Conservation (phyloP, 768 basidiomycete genomes). For the Amanita polypyramis region DNA sequence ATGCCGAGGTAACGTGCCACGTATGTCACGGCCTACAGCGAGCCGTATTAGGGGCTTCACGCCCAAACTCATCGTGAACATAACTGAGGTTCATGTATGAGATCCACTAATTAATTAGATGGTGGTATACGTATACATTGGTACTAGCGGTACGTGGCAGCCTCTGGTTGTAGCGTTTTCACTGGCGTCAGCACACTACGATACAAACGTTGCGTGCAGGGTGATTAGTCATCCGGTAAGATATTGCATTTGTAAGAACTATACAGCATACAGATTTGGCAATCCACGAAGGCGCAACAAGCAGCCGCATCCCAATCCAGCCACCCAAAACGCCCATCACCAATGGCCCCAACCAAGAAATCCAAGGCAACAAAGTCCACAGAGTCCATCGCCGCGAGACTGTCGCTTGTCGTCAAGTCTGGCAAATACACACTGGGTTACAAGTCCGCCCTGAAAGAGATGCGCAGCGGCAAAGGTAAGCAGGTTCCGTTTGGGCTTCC, state of each 20-base stretch:
- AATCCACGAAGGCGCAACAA: constrained; percentile 10
- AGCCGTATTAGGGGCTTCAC: too few species aligned
- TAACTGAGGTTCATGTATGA: too few species aligned
- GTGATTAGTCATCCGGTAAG: too few species aligned
- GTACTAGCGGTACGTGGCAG: too few species aligned
- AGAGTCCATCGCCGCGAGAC: constrained; percentile 87
- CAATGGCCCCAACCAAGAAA: constrained; percentile 94
- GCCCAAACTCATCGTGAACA: too few species aligned
- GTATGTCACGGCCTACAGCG: too few species aligned
- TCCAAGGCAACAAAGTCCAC: constrained; percentile 88
- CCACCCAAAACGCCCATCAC: constrained; percentile 15
- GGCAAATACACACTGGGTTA: constrained; percentile 96
- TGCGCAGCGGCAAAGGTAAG: constrained; percentile 97
- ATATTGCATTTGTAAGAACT: constrained; percentile 17
- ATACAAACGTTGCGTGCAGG: too few species aligned
- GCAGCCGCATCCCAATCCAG: constrained; percentile 13
- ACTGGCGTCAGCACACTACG: too few species aligned
- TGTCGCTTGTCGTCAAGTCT: constrained; percentile 96
- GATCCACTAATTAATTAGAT: too few species aligned
- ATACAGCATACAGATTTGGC: constrained; percentile 15
- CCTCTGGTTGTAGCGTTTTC: too few species aligned
- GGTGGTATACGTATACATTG: too few species aligned
- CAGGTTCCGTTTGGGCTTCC: constrained; percentile 13
- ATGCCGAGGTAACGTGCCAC: too few species aligned
- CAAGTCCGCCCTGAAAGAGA: constrained; percentile 97